Evolutionary conservation across 1,284 basidiomycete genomes (phyloP).

Genomic region (Leccinum solheimii): DNA sequence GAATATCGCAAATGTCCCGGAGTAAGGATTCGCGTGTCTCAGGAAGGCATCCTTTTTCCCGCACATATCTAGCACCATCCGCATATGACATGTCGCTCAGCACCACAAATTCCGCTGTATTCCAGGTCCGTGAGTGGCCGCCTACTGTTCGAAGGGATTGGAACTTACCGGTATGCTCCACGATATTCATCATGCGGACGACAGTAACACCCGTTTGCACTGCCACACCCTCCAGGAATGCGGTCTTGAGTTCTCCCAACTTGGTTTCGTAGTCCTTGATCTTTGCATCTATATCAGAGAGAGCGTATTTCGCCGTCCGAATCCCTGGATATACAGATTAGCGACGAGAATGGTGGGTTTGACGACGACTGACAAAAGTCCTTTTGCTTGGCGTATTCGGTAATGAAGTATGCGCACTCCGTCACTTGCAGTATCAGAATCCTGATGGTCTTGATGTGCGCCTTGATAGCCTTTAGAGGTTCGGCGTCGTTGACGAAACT

Average conservation of each 20-base stretch:
- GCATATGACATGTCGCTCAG: neutral
- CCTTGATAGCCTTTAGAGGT: neutral
- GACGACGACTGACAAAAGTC: too few species aligned
- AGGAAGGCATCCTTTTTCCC: too few species aligned
- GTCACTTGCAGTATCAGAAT: neutral
- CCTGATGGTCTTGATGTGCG: neutral
- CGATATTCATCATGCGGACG: neutral
- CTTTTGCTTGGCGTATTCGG: too few species aligned
- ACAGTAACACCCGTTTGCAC: neutral
- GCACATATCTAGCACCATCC: neutral
- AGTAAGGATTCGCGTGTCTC: too few species aligned
- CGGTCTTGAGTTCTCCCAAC: neutral
- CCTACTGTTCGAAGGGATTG: neutral
- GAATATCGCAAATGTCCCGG: too few species aligned
- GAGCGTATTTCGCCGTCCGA: too few species aligned
- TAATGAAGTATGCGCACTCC: neutral
- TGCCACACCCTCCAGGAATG: neutral
- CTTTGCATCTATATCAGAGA: neutral
- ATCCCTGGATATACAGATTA: too few species aligned
- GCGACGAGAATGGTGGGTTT: too few species aligned
- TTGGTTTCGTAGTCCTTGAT: neutral
- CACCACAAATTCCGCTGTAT: neutral
- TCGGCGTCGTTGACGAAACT: neutral
- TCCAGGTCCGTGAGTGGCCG: neutral
- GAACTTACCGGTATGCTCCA: neutral